Percentiles rank a stretch among this genome's conserved stretches.
phyloP scores from a whole-genome alignment of 2,329 filamentous ascomycete genomes.

The Sporothrix humicola region DNA sequence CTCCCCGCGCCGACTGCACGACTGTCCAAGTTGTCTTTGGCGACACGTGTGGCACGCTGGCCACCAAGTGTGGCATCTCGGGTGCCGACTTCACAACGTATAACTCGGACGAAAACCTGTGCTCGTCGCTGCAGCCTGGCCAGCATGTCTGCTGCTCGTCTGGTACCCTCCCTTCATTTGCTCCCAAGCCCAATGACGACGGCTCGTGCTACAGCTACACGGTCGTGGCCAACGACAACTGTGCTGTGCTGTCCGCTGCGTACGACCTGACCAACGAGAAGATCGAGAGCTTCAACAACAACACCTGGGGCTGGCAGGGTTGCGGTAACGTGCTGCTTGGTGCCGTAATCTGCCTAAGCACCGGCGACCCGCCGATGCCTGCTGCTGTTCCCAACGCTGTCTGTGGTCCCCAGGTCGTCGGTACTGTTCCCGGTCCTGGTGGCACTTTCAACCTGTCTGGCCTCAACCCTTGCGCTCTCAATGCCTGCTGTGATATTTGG shows the following conservation, averaged over 20 bases:
- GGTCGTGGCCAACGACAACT: conserved; percentile 45
- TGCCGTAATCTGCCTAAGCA: conserved; percentile 46
- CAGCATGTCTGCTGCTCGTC: conserved; percentile 49
- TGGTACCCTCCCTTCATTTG: conserved; percentile 46
- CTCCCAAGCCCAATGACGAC: conserved; percentile 45
- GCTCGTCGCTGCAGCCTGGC: conserved; percentile 44
- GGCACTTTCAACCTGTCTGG: conserved; percentile 37
- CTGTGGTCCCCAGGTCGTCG: conserved; percentile 47
- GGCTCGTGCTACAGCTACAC: conserved; percentile 47
- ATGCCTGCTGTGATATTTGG: conserved; percentile 47
- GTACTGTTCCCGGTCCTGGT: conserved; percentile 38
- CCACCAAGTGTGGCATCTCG: conserved; percentile 35
- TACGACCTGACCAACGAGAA: conserved; percentile 31
- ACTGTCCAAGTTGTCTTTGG: conserved; percentile 30
- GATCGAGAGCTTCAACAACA: conserved; percentile 43
- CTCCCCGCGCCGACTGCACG: conserved; percentile 31
- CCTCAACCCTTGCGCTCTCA: conserved; percentile 44
- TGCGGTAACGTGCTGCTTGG: conserved; percentile 42
- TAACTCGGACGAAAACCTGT: conserved; percentile 42
- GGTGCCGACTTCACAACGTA: conserved; percentile 39
- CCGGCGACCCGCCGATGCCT: conserved; percentile 46
- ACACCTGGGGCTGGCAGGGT: conserved; percentile 49
- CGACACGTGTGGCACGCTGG: conserved; percentile 33
- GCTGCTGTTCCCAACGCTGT: conserved; percentile 42
- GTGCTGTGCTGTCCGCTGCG: conserved; percentile 42